Base-by-base conservation (phyloP, 306 rosid genomes). In the Gastrolobium bilobum region DNA sequence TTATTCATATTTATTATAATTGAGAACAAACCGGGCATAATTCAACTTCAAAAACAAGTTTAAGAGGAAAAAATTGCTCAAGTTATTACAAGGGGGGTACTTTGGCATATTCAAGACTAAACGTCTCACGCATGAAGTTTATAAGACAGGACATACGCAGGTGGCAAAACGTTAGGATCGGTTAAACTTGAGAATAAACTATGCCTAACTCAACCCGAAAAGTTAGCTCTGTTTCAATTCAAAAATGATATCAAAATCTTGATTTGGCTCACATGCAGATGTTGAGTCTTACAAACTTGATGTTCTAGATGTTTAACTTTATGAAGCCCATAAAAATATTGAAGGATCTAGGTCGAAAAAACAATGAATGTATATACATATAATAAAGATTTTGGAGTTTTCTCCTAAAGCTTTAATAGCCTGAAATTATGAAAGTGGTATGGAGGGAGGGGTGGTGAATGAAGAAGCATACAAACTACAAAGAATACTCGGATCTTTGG, bases 321-420 rank as follows among this genome's bases (percentile, higher is more conserved):
- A 11, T 52, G 48, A 4, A 10, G 65, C 39, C 6, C 2, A 20
- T 73, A 39, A 66, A 51, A 77, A 5, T 34, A 52, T 8, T n/a
- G 58, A 29, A 53, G 9, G 7, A 42, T 42, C 72, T 39, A 40
- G 38, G 15, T 51, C 46, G 51, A 84, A 57, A 71, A 76, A 79
- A 65, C 71, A 73, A 78, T 68, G 61, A 77, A 85, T 81, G 66
- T 68, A 67, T 65, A 78, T 43, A 20, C 26, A 11, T 43, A 42
- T 39, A 64, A 73, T 35, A 53, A 42, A 52, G 34, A 60, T 14
- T 51, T n/a, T 42, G 63, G 69, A 58, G 65, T 63, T 79, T 52
- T 62, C 58, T 56, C 60, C 64, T 40, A n/a, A 7, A 82, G 50
- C 60, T 33, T 54, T 35, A 50, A 47, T 3, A 67, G 44, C 69